Evolutionary conservation across 2,329 filamentous ascomycete species (phyloP).

Genomic region (Arthrinium puccinioides): DNA sequence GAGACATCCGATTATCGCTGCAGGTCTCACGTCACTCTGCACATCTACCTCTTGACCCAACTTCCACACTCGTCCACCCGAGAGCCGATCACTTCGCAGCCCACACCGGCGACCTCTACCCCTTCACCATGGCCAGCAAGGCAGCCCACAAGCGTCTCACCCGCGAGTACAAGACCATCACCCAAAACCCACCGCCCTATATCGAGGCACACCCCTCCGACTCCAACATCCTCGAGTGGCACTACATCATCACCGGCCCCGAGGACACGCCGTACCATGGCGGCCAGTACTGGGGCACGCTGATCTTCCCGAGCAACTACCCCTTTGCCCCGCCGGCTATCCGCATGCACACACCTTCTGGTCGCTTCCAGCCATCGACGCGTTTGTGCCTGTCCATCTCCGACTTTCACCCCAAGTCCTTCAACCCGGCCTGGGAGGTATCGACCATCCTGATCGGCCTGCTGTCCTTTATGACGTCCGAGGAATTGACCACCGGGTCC

Average conservation of each 20-base stretch:
- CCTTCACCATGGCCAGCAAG: slow-evolving; percentile 56
- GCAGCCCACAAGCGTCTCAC: slow-evolving; percentile 67
- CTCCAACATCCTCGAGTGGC: slow-evolving; percentile 91
- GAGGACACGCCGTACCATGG: slow-evolving; percentile 89
- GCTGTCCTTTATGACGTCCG: slow-evolving; percentile 94
- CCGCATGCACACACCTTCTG: slow-evolving; percentile 96
- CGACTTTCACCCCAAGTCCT: slow-evolving; percentile 96
- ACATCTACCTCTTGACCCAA: no score
- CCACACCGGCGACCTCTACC: no score
- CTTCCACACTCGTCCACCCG: no score
- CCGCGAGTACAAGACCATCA: slow-evolving; percentile 55
- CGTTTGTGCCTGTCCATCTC: slow-evolving; percentile 91
- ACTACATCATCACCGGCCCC: slow-evolving; percentile 91
- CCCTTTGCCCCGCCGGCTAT: slow-evolving; percentile 96
- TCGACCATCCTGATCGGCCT: slow-evolving; percentile 92
- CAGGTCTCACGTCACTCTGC: no score
- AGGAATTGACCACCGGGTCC: slow-evolving; percentile 96
- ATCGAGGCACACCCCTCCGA: slow-evolving; percentile 87
- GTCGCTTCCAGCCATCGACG: slow-evolving; percentile 88
- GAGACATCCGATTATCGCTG: no score
- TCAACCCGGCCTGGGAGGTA: slow-evolving; percentile 98
- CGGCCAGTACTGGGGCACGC: slow-evolving; percentile 96
- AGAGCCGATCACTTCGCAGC: no score
- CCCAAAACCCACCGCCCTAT: slow-evolving; percentile 75
- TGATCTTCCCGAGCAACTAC: slow-evolving; percentile 93